Evolutionary conservation across 257 asterid genomes (phyloP).

Genomic region (Marsdenia floribunda): DNA sequence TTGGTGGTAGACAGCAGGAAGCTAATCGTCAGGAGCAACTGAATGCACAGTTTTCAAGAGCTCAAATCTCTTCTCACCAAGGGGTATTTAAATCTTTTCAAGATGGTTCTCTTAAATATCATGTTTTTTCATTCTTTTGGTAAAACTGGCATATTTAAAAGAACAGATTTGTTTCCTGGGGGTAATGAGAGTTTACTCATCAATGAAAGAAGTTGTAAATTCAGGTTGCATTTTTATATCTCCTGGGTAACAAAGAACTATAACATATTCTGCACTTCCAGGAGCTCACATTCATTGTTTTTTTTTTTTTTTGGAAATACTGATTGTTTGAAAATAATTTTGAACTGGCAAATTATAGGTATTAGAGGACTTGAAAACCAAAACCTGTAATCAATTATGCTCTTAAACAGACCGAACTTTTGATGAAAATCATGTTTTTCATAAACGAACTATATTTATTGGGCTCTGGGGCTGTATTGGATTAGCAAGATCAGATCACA

Average conservation of each 20-base stretch:
- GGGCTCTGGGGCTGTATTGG: not conserved
- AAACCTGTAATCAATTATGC: too few relatives aligned
- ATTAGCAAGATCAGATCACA: not conserved
- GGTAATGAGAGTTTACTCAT: not conserved
- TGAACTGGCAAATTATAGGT: too few relatives aligned
- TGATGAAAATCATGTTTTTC: not conserved
- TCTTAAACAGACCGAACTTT: too few relatives aligned
- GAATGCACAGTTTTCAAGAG: conserved; percentile 31
- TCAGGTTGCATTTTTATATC: not conserved
- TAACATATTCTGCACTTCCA: not conserved
- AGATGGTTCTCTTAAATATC: not conserved
- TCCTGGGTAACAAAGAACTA: not conserved
- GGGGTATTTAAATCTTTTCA: conserved; percentile 25
- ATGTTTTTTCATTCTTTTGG: not conserved
- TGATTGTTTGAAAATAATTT: too few relatives aligned
- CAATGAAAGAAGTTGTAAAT: not conserved
- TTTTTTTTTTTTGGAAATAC: too few relatives aligned
- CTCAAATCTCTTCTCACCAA: conserved; percentile 52
- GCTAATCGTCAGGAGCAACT: conserved; percentile 27
- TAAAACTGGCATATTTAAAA: not conserved
- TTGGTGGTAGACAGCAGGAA: conserved; percentile 25
- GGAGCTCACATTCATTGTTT: not conserved
- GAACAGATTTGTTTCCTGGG: not conserved
- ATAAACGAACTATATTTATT: not conserved
- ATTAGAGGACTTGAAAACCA: too few relatives aligned